Evolutionary conservation across 352 stramenopile species (phyloP), one percentile per base, ranked within the genome.

Genomic region (Pythium chondricola): DNA sequence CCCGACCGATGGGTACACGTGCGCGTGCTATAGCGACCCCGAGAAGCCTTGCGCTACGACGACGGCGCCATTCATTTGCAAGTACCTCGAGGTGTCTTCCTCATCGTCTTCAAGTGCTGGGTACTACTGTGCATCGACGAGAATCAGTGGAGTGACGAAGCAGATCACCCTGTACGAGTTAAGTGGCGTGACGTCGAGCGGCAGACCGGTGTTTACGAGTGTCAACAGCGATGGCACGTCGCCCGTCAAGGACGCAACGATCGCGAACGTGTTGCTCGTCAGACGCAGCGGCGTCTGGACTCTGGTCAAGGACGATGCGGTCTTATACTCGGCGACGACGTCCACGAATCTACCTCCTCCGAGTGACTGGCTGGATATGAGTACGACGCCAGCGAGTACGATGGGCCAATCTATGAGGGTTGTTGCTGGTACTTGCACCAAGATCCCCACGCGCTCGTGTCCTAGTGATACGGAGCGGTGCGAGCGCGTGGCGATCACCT

Each of bases 1-100:
- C n/a, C 68, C 73, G 2, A 85, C 70, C 0, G 60, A 70, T 29
- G 73, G 73, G 2, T 83, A 83, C 32, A 63, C 70, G 24, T 85
- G 73, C 31, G 63, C 45, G 25, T 85, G 73, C 31, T 32, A 56
- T 24, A 44, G 22, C 13, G 58, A 81, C 43, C 48, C 65, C 14
- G 56, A 65, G 14, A 57, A 53, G 24, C 65, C 68, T 0, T 85
- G 73, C 26, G 63, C 73, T 2, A 69, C 70, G 11, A 27, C 65
- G 17, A 58, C 46, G 4, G n/a, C 64, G n/a, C 73, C 70, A 5
- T 63, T 77, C 36, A 50, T 66, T 32, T 85, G 73, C 21, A 25
- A 45, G 4, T 67, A 52, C 21, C 56, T 81, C 0, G 52, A 40
- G 13, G 25, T 38, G 9, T 52, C 53, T 25, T 58, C 46, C 6